Evolutionary conservation across 2,329 filamentous ascomycete genomes (phyloP).

Genomic region (Cladophialophora yegresii): DNA sequence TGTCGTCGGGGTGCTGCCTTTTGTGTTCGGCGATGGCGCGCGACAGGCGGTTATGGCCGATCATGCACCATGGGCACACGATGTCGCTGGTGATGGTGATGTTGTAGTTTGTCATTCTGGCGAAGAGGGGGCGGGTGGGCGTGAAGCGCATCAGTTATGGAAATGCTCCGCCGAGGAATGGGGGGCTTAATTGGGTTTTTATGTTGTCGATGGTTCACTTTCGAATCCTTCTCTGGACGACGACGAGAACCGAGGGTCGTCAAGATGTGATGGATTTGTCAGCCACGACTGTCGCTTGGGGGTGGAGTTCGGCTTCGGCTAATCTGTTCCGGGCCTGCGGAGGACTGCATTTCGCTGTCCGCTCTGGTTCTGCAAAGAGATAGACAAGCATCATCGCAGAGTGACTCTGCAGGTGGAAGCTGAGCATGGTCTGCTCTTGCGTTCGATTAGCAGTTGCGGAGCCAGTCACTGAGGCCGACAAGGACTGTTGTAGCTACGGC

Average conservation of each 20-base stretch:
- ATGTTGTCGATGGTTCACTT: not conserved
- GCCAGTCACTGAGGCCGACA: not conserved
- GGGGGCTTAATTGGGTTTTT: not conserved
- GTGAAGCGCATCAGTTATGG: constrained; percentile 17
- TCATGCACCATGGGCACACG: constrained; percentile 71
- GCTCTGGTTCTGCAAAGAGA: not conserved
- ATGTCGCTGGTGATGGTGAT: constrained; percentile 80
- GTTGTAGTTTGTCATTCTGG: constrained; percentile 69
- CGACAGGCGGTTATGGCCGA: constrained; percentile 74
- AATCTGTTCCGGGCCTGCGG: not conserved
- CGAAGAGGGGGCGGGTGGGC: constrained; percentile 15
- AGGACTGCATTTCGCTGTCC: not conserved
- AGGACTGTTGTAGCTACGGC: not conserved
- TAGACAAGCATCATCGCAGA: not conserved
- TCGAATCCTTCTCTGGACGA: not conserved
- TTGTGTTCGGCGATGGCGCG: constrained; percentile 69
- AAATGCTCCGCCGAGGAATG: not conserved
- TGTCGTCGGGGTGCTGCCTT: constrained; percentile 66
- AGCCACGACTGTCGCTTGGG: not conserved
- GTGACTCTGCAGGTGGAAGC: too few relatives aligned
- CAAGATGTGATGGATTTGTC: constrained; percentile 2
- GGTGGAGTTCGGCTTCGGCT: not conserved
- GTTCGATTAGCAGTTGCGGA: not conserved
- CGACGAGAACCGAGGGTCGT: not conserved
- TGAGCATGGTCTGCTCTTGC: not conserved